phyloP scores from a whole-genome alignment of 164 flowering plant species.

The Cinnamomum micranthum region DNA sequence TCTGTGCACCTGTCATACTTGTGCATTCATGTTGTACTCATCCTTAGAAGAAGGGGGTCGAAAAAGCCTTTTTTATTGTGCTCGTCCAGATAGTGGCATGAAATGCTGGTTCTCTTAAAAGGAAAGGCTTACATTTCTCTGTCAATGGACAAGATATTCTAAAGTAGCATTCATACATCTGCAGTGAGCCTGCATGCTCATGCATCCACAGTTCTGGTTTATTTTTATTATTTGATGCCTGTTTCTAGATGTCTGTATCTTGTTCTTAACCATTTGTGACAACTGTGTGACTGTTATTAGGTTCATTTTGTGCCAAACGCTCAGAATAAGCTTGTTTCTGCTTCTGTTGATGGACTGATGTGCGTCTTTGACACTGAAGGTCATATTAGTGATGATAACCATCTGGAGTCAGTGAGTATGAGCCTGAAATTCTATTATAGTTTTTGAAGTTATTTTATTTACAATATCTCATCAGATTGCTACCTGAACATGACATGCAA shows the following conservation, averaged over 20 bases:
- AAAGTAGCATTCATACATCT: no score
- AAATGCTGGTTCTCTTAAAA: no score
- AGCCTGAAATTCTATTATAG: background rate
- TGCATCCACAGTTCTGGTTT: no score
- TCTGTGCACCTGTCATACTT: background rate
- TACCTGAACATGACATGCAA: background rate
- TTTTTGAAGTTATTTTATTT: background rate
- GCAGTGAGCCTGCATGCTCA: no score
- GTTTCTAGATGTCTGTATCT: no score
- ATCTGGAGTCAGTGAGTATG: conserved; percentile 79
- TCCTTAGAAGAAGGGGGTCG: no score
- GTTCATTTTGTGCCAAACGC: conserved; percentile 76
- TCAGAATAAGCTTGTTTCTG: conserved; percentile 71
- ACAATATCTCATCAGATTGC: background rate
- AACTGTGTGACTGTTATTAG: conserved; percentile 31
- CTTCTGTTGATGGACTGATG: conserved; percentile 94
- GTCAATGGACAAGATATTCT: no score
- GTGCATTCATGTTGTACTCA: background rate
- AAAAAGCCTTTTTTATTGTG: no score
- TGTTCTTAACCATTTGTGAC: conserved; percentile 5
- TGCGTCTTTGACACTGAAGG: conserved; percentile 74
- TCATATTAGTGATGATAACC: conserved; percentile 79
- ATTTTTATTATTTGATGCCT: no score
- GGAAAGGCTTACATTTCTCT: no score
- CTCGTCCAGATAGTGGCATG: no score